Base-by-base conservation (phyloP, 139 green algal species). In the Chloropicon primus region DNA sequence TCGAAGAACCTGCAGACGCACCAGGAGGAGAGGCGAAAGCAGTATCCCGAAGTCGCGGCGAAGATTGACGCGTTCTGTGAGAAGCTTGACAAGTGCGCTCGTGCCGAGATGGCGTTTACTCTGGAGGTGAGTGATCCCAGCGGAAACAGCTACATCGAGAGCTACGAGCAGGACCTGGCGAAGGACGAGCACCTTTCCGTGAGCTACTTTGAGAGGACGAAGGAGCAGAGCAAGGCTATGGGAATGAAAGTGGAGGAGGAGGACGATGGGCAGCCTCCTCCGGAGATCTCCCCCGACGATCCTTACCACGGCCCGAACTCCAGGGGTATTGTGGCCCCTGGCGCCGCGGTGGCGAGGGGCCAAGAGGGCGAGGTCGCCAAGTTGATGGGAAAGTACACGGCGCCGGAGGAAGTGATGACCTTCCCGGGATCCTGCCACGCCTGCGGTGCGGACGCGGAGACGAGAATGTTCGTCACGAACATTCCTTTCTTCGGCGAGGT, bases 91-190 rank as follows among this genome's bases (percentile, higher is more conserved):
- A 28, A 25, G 0, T 90, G 86, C 71, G 79, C 79, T 2, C 41
- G 27, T 0, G 88, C 80, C 1, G 24, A 80, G 62, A 53, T 26
- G 1, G 76, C 74, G 1, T 92, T 92, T 75, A 92, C 88, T 3
- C 24, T 92, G 5, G 28, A 83, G 21, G 22, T 92, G 1, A 81
- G 91, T 53, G 88, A 92, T 72, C 81, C 83, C 0, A 77, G 84
- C 1, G 88, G 88, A 26, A 92, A 92, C 80, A 85, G 82, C 29
- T 89, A 83, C 77, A 78, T 91, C 1, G 82, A 89, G 53, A 81
- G 24, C 2, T 26, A 72, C 21, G 78, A 54, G n/a, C 41, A 62
- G 41, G 28, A 76, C 54, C 22, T 76, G 24, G 27, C 28, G 2
- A 26, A 73, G 25, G 85, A 89, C 78, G 72, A 72, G 17, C 62